Conservation (phyloP, 2,329 filamentous ascomycete species). For the Elsinoe ampelina region DNA sequence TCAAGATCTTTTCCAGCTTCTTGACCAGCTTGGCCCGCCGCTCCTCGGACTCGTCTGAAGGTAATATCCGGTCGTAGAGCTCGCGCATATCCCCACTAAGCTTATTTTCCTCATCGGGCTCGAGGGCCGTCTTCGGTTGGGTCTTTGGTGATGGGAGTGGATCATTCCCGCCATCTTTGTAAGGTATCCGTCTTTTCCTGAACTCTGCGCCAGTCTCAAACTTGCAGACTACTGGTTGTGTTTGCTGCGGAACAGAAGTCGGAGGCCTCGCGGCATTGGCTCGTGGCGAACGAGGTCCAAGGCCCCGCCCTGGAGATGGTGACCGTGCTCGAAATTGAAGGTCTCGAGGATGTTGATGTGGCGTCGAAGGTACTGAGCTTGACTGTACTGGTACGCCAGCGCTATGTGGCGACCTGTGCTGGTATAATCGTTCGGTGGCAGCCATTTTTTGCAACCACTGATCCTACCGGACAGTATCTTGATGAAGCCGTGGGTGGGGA, state of each 20-base stretch:
- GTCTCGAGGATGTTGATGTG: conserved; percentile 76
- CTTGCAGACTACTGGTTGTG: conserved; percentile 58
- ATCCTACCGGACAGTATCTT: conserved; percentile 13
- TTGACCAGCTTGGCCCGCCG: conserved; percentile 67
- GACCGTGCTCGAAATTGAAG: conserved; percentile 70
- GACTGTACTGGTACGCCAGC: conserved; percentile 52
- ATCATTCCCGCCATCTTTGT: conserved; percentile 70
- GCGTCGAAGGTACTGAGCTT: conserved; percentile 86
- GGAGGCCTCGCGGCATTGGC: conserved; percentile 72
- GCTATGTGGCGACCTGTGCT: conserved; percentile 18
- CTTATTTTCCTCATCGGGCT: conserved; percentile 62
- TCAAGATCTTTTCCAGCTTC: conserved; percentile 82
- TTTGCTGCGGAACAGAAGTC: conserved; percentile 57
- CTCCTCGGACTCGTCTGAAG: conserved; percentile 67
- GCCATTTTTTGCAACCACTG: conserved; percentile 15
- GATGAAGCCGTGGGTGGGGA: neutral
- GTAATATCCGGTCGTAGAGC: conserved; percentile 76
- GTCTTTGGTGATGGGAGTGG: conserved; percentile 61
- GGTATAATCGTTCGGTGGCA: conserved; percentile 14
- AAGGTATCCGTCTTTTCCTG: conserved; percentile 79
- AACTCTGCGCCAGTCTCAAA: conserved; percentile 81
- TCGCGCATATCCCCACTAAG: conserved; percentile 76
- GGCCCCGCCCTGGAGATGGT: conserved; percentile 66
- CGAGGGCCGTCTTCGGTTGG: conserved; percentile 59
- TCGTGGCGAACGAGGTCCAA: conserved; percentile 72